A percentile compares a stretch with the other conserved stretches of the same genome.
These are phyloP conservation scores for Dalbergia oliveri DNA, from an alignment of 306 rosid species.

Conservation along the genomic window DNA sequence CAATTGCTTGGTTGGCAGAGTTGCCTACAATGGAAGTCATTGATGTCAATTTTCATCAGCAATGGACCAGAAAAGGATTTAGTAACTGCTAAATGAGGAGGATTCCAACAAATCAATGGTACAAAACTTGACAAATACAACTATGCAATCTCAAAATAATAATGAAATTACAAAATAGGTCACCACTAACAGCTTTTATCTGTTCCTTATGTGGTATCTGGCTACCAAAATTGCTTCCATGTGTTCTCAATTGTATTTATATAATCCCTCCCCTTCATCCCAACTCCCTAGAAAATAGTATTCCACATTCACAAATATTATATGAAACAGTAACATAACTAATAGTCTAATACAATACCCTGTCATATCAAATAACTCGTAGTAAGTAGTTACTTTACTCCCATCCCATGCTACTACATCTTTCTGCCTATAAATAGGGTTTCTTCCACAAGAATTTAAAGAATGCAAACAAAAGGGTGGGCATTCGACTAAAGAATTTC, in stretches of 20 bases:
- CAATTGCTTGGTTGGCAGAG: conserved; percentile 98
- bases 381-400: neutral
- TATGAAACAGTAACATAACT: conserved; percentile 24
- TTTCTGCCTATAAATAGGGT: neutral
- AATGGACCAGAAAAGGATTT: conserved; percentile 6
- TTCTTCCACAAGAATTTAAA: conserved; percentile 37
- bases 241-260: neutral
- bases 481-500: neutral
- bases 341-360: neutral
- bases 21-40: conserved; percentile 66
- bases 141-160: neutral
- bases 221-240: neutral
- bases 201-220: conserved; percentile 1
- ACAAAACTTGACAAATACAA: neutral
- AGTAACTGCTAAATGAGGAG: conserved; percentile 15
- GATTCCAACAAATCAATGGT: neutral
- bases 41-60: conserved; percentile 41
- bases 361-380: neutral
- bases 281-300: conserved; percentile 19
- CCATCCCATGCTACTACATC: neutral
- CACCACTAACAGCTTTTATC: conserved; percentile 21
- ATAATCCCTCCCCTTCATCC: conserved; percentile 10
- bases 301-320: conserved; percentile 6
- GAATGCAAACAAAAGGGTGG: neutral
- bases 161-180: neutral